Evolutionary conservation across 495 filamentous ascomycete species (phyloP).

Genomic region (Lasiosphaeris hirsuta): DNA sequence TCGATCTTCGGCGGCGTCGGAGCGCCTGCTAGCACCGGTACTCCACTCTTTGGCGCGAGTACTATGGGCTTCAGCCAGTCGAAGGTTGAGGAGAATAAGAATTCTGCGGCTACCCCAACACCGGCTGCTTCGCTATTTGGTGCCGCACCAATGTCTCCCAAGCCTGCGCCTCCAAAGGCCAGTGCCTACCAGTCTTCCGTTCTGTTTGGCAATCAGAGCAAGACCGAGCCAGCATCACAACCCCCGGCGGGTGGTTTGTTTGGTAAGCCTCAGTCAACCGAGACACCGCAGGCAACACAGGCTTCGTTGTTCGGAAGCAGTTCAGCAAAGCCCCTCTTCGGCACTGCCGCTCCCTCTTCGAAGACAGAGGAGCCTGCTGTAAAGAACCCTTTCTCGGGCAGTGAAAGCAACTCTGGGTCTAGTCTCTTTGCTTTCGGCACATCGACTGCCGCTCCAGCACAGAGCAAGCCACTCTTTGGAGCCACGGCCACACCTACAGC

Average conservation of each 20-base stretch:
- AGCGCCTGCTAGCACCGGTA: conserved; percentile 11
- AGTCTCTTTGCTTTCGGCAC: conserved; percentile 9
- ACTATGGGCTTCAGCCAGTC: conserved; percentile 15
- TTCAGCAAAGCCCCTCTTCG: conserved; percentile 29
- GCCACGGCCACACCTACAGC: conserved; percentile 13
- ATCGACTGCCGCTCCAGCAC: not conserved
- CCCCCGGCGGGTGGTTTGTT: conserved; percentile 28
- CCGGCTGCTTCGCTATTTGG: conserved; percentile 21
- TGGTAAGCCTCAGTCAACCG: conserved; percentile 24
- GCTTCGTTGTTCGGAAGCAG: conserved; percentile 29
- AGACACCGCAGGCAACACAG: conserved; percentile 15
- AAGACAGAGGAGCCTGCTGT: conserved; percentile 19
- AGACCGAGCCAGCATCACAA: conserved; percentile 24
- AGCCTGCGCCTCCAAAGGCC: conserved; percentile 21
- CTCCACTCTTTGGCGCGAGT: conserved; percentile 21
- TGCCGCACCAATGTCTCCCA: conserved; percentile 6
- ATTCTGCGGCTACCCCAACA: conserved; percentile 13
- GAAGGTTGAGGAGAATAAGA: conserved; percentile 22
- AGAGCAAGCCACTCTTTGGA: conserved; percentile 21
- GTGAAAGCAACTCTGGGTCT: conserved; percentile 22
- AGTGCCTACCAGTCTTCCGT: conserved; percentile 38
- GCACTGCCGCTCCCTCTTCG: conserved; percentile 16
- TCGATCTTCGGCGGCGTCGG: conserved; percentile 26
- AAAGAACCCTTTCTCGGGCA: conserved; percentile 24
- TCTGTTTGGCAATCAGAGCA: conserved; percentile 40